These are phyloP conservation scores for Caloboletus firmus DNA, from an alignment of 1,284 basidiomycete genomes.

Conservation along the genomic window DNA sequence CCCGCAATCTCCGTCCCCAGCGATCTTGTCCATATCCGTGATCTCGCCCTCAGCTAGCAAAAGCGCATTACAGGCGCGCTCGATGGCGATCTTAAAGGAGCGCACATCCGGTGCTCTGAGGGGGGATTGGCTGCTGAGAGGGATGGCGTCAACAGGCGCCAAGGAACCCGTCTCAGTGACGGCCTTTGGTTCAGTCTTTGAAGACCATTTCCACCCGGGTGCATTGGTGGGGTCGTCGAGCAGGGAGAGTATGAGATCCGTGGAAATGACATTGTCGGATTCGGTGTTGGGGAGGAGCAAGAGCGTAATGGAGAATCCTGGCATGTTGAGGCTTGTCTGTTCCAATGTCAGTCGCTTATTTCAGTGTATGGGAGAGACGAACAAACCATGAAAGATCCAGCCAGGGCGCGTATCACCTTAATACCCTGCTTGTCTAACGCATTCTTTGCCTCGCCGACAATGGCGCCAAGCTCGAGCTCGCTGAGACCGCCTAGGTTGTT, in stretches of 20 bases:
- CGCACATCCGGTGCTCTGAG: constrained; percentile 46
- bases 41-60: constrained; percentile 84
- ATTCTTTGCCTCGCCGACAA: constrained; percentile 61
- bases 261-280: constrained; percentile 40
- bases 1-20: constrained; percentile 77
- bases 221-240: constrained; percentile 75
- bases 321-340: constrained; percentile 91
- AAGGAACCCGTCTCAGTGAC: constrained; percentile 21
- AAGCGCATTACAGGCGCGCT: constrained; percentile 67
- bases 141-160: constrained; percentile 19
- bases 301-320: constrained; percentile 89
- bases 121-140: constrained; percentile 14
- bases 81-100: constrained; percentile 58
- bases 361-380: neutral
- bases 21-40: constrained; percentile 84
- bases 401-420: constrained; percentile 61
- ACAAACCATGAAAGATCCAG: constrained; percentile 82
- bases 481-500: constrained; percentile 86
- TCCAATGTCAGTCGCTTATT: constrained; percentile 2
- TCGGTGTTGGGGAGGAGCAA: constrained; percentile 67
- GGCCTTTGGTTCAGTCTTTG: constrained; percentile 38
- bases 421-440: constrained; percentile 59
- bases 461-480: constrained; percentile 79
- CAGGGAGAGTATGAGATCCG: constrained; percentile 64
- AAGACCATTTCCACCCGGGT: constrained; percentile 84